Percentiles rank a stretch among this genome's conserved stretches.
phyloP scores from a whole-genome alignment of 495 filamentous ascomycete species.

The Xylona heveae region DNA sequence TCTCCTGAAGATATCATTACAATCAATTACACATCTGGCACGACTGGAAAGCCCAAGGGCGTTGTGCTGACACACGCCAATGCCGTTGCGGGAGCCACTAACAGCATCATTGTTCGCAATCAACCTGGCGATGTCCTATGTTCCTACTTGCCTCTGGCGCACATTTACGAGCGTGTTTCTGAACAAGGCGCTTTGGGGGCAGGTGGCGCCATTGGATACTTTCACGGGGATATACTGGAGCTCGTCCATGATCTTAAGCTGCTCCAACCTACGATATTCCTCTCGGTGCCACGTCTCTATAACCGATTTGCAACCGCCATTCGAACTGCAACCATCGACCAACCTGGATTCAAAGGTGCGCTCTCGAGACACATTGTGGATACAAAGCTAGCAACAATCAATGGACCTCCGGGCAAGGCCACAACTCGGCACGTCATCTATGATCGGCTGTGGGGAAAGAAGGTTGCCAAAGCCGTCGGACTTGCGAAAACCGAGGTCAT shows the following conservation, averaged over 20 bases:
- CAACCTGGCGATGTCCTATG: slow-evolving; percentile 33
- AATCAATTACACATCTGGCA: slow-evolving; percentile 96
- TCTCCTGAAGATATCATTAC: slow-evolving; percentile 60
- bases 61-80: slow-evolving; percentile 70
- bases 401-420: slow-evolving; percentile 42
- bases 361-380: slow-evolving; percentile 61
- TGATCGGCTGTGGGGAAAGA: slow-evolving; percentile 83
- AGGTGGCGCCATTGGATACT: slow-evolving; percentile 71
- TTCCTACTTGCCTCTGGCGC: slow-evolving; percentile 86
- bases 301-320: slow-evolving; percentile 77
- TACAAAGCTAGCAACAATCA: slow-evolving; percentile 60
- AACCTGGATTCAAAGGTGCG: slow-evolving; percentile 61
- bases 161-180: slow-evolving; percentile 72
- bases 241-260: slow-evolving; percentile 84
- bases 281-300: slow-evolving; percentile 79
- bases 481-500: slow-evolving; percentile 51
- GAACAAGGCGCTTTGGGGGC: slow-evolving; percentile 58
- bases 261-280: slow-evolving; percentile 62
- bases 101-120: slow-evolving; percentile 25
- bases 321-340: slow-evolving; percentile 53
- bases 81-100: slow-evolving; percentile 50
- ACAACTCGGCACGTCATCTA: slow-evolving; percentile 71
- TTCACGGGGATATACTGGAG: slow-evolving; percentile 76
- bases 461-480: slow-evolving; percentile 63
- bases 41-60: slow-evolving; percentile 86